Conservation (phyloP, 179 eudicot genomes). For the Carnegiea gigantea region DNA sequence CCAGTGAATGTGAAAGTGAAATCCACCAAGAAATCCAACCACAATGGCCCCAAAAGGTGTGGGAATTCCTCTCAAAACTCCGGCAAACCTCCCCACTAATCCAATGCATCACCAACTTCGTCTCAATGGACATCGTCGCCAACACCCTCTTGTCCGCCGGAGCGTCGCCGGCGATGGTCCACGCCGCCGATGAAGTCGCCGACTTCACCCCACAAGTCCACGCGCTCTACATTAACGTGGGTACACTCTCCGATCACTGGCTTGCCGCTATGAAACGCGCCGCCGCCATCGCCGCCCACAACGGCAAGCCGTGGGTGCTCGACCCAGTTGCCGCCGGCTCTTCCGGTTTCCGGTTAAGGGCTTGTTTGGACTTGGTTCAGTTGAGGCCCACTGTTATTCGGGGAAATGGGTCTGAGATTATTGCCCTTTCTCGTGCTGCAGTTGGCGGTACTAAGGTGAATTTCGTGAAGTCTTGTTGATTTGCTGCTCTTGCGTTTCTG, state of each 20-base stretch:
- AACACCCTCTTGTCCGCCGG: conserved; percentile 77
- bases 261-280: conserved; percentile 79
- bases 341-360: conserved; percentile 63
- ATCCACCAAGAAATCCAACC: background rate
- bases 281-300: conserved; percentile 39
- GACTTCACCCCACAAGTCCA: conserved; percentile 70
- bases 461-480: background rate
- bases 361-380: conserved; percentile 68
- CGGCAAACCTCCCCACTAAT: conserved; percentile 53
- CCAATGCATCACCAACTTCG: conserved; percentile 91
- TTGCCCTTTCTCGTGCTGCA: conserved; percentile 63
- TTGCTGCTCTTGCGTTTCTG: background rate
- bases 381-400: conserved; percentile 70
- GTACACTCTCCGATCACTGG: conserved; percentile 67
- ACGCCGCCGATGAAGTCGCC: conserved; percentile 55
- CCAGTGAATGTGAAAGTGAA: background rate
- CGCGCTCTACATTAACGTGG: conserved; percentile 70
- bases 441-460: conserved; percentile 53
- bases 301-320: conserved; percentile 76
- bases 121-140: conserved; percentile 91
- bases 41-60: conserved; percentile 15
- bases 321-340: conserved; percentile 92
- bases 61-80: conserved; percentile 43
- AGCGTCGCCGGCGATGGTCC: conserved; percentile 92
- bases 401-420: conserved; percentile 91